Base-by-base conservation (phyloP, 1,284 basidiomycete species). In the Apiotrichum mycotoxinovorans region DNA sequence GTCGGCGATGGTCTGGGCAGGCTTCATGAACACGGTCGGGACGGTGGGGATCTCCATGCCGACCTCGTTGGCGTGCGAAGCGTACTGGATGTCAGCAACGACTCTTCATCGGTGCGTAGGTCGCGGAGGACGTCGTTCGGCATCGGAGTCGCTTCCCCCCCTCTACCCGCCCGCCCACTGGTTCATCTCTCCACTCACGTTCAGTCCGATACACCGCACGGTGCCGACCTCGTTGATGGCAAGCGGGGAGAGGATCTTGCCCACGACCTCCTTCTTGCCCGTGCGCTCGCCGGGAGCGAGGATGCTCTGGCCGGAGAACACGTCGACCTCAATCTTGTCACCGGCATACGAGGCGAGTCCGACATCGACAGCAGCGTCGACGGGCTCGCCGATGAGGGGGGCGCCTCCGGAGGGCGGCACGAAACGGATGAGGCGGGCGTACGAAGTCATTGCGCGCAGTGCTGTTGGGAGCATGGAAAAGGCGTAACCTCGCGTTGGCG, bases 21-120 rank as follows among this genome's bases (percentile, higher is more conserved):
- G 70, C 60, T 74, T 74, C 61, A 71, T 64, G 62, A 76, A 76
- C 1, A 76, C 58, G 17, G 69, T 70, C 3, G 74, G 74, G 25
- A 69, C 63, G 1, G 58, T 56, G 0, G 74, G 74, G 4, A 72
- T 58, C 1, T 65, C 55, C 58, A 73, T 61, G 25, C 62, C 62
- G 48, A 70, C 64, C 59, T 78, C 73, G 26, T 73, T 57, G 1
- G 78, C 79, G 54, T 79, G 79, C 4, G 66, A 66, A 9, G 61
- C 53, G 62, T 79, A 80, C 70, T 78, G 58, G 30, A 30, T 7
- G 30, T 30, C 30, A 30, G 30, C 12, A 30, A 7, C 7, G 30
- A 12, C 30, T 5, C 12, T 5, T 5, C 30, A 5, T 12, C 47
- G 38, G 22, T 61, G 45, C 51, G 43, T 22, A 27, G 12, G 15